Conservation (phyloP, 2,329 filamentous ascomycete species). For the Calycina marina region DNA sequence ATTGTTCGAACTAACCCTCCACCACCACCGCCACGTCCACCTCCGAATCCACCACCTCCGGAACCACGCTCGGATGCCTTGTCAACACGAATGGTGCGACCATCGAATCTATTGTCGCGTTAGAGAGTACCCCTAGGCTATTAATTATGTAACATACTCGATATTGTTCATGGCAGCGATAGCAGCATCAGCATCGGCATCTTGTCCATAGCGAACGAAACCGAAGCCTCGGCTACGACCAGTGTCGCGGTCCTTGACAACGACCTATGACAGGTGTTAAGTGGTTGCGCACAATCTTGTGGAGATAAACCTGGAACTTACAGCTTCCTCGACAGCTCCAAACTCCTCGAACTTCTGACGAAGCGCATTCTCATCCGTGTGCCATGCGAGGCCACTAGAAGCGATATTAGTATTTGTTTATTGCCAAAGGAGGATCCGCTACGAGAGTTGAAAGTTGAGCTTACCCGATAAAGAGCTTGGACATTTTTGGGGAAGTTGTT, state of each 20-base stretch:
- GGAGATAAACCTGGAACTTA: no score
- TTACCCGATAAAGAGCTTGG: conserved; percentile 92
- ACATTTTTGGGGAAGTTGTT: conserved; percentile 43
- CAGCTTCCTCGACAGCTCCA: conserved; percentile 84
- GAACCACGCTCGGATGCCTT: conserved; percentile 53
- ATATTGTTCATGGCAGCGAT: conserved; percentile 74
- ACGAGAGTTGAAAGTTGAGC: conserved; percentile 21
- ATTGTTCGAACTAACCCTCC: conserved; percentile 2
- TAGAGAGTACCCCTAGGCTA: no score
- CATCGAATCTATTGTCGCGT: conserved; percentile 58
- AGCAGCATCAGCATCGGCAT: conserved; percentile 61
- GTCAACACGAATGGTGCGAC: conserved; percentile 86
- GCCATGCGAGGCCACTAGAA: conserved; percentile 86
- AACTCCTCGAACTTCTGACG: conserved; percentile 88
- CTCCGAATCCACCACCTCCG: conserved; percentile 23
- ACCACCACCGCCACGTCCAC: conserved; percentile 23
- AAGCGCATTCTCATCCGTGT: conserved; percentile 81
- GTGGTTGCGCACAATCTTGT: no score
- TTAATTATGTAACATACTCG: conserved; percentile 75
- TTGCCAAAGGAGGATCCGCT: neutral
- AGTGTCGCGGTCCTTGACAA: conserved; percentile 95
- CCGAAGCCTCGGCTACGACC: conserved; percentile 94
- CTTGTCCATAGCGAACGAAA: conserved; percentile 77
- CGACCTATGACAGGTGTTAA: conserved; percentile 58
- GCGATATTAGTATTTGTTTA: conserved; percentile 2